Conservation (phyloP, 495 filamentous ascomycete genomes). For the Bathelium albidoporum region DNA sequence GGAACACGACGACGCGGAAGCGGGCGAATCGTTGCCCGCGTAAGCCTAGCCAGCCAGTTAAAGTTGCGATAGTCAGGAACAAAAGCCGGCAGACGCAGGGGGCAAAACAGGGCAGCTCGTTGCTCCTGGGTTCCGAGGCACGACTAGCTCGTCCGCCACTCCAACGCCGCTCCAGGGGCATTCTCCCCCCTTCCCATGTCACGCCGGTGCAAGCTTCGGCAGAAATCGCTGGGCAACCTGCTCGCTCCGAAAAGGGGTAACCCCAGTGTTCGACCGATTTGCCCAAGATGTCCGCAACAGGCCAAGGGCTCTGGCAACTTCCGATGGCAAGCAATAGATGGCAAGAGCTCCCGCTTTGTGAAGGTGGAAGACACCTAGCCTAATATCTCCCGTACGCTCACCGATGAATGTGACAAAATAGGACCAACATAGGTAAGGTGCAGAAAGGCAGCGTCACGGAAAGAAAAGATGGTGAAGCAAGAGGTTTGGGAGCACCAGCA, state of each 20-base stretch:
- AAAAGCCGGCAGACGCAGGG: conserved; percentile 1
- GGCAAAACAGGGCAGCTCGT: not conserved
- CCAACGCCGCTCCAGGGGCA: not conserved
- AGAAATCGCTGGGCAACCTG: not conserved
- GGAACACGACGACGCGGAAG: not conserved
- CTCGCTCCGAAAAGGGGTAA: not conserved
- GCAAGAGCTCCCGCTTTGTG: no score
- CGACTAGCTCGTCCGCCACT: not conserved
- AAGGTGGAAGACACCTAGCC: no score
- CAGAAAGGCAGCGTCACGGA: not conserved
- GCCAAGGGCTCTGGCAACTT: not conserved
- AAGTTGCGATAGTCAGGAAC: conserved; percentile 2
- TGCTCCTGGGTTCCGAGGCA: not conserved
- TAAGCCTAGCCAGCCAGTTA: conserved; percentile 1
- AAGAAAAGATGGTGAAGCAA: not conserved
- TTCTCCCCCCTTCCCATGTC: not conserved
- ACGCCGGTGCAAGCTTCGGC: not conserved
- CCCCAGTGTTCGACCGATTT: not conserved
- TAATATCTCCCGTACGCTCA: not conserved
- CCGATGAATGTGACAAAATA: not conserved
- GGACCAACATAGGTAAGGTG: not conserved
- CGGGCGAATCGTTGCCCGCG: not conserved
- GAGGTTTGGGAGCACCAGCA: not conserved
- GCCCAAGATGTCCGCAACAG: not conserved
- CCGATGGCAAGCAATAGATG: not conserved